A percentile compares a stretch with the other conserved stretches of the same genome.
These are phyloP conservation scores for Gonapodya sp. DNA, from an alignment of 192 early-diverging fungal species.

Conservation along the genomic window DNA sequence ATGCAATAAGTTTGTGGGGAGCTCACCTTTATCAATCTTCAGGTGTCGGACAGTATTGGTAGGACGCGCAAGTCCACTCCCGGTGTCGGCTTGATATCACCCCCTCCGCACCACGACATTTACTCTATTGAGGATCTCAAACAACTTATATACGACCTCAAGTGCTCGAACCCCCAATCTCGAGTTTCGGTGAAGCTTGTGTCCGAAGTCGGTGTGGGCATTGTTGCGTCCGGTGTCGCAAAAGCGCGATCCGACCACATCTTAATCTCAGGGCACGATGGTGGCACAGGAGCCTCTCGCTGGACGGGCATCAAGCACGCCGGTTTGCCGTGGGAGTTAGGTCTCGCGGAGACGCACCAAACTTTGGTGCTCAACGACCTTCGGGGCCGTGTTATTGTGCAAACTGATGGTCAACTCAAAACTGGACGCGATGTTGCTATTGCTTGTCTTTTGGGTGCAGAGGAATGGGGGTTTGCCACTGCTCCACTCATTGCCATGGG, in stretches of 20 bases:
- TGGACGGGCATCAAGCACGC: constrained; percentile 99
- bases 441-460: constrained; percentile 93
- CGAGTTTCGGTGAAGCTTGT: constrained; percentile 95
- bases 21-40: constrained; percentile 5
- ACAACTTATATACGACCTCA: constrained; percentile 96
- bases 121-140: constrained; percentile 99
- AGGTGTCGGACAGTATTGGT: constrained; percentile 68
- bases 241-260: constrained; percentile 98
- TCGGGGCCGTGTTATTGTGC: constrained; percentile 88
- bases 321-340: constrained; percentile 97
- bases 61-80: constrained; percentile 89
- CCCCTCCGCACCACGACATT: constrained; percentile 98
- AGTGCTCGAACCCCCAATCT: constrained; percentile 83
- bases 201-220: constrained; percentile 94
- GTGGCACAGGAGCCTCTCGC: constrained; percentile 93
- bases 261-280: constrained; percentile 87
- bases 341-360: constrained; percentile 98
- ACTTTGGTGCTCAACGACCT: constrained; percentile 94
- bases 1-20: constrained; percentile 11
- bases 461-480: constrained; percentile 99
- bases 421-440: constrained; percentile 95
- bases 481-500: constrained; percentile 96
- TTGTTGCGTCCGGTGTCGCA: constrained; percentile 92
- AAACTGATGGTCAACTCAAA: constrained; percentile 98
- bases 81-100: constrained; percentile 90